These are phyloP conservation scores for Amauroascus verrucosus DNA, from an alignment of 2,329 filamentous ascomycete genomes.

Conservation along the genomic window DNA sequence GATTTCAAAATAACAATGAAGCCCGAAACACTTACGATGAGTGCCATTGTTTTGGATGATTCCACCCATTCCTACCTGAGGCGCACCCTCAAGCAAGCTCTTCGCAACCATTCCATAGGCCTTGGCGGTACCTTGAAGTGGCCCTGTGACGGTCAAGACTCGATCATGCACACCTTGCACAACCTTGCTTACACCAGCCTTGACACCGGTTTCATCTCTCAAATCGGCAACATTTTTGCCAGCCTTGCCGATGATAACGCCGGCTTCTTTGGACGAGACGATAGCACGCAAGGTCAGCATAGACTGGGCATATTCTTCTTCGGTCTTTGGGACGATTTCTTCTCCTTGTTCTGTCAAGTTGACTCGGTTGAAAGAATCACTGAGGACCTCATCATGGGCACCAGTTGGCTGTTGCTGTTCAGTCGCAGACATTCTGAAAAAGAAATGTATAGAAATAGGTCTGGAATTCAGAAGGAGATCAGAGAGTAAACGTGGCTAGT, in stretches of 20 bases:
- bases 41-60: conserved; percentile 78
- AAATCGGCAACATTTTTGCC: conserved; percentile 97
- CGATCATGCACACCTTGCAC: conserved; percentile 95
- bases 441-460: too few relatives aligned
- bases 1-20: not conserved
- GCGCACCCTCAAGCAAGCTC: conserved; percentile 82
- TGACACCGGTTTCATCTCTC: conserved; percentile 93
- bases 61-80: conserved; percentile 92
- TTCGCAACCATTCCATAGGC: conserved; percentile 91
- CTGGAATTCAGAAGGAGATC: too few relatives aligned
- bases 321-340: conserved; percentile 75
- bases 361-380: conserved; percentile 54
- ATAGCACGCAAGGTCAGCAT: conserved; percentile 93
- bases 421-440: conserved; percentile 48
- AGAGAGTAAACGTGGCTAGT: not conserved
- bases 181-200: conserved; percentile 96
- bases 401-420: conserved; percentile 36
- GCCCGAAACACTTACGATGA: conserved; percentile 60
- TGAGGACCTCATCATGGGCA: conserved; percentile 49
- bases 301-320: conserved; percentile 89
- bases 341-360: conserved; percentile 56
- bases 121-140: conserved; percentile 76
- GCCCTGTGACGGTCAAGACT: conserved; percentile 87
- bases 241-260: conserved; percentile 97
- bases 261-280: conserved; percentile 96